Evolutionary conservation across 768 basidiomycete species (phyloP), one percentile per base, ranked within the genome.

Genomic region (Saitozyma podzolica): DNA sequence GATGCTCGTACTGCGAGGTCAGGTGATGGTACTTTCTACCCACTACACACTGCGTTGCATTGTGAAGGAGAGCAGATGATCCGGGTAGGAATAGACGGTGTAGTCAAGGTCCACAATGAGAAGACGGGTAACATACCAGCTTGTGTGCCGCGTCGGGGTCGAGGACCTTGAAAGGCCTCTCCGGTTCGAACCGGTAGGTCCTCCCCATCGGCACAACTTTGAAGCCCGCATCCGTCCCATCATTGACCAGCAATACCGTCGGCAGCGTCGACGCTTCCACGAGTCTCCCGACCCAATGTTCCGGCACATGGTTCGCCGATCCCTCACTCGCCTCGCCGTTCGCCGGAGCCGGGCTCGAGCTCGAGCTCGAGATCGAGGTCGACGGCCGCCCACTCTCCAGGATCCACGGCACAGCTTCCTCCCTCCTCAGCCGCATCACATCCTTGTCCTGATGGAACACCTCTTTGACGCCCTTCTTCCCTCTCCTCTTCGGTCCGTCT

Each of bases 211-310:
- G 72, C 3, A 76, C 56, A 29, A 76, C 72, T 41, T 65, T 47
- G 62, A 73, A 76, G 19, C 69, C 72, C 40, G 66, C 64, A 8
- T 54, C 61, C n/a, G 52, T 66, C 13, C 72, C 72, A 54, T 73
- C 71, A 56, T 68, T 71, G 16, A 76, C 63, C 43, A 76, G 63
- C 48, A 76, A 59, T 2, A 73, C 74, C 11, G 61, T 72, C 7
- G 74, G 72, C 20, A 72, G 53, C 3, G 63, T 50, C n/a, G 52
- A 54, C 8, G 67, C 59, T 45, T 73, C 72, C 29, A 63, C 52
- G 59, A 73, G 69, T 49, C 70, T 66, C n/a, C 74, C 74, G 0
- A 76, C 72, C 74, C 74, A 76, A 41, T 68, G 59, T 60, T 76
- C 74, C 6, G 69, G 72, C 42, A 59, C 19, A 20, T 61, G 50